Evolutionary conservation across 106 monocot species (phyloP).

Genomic region (Narthecium ossifragum): DNA sequence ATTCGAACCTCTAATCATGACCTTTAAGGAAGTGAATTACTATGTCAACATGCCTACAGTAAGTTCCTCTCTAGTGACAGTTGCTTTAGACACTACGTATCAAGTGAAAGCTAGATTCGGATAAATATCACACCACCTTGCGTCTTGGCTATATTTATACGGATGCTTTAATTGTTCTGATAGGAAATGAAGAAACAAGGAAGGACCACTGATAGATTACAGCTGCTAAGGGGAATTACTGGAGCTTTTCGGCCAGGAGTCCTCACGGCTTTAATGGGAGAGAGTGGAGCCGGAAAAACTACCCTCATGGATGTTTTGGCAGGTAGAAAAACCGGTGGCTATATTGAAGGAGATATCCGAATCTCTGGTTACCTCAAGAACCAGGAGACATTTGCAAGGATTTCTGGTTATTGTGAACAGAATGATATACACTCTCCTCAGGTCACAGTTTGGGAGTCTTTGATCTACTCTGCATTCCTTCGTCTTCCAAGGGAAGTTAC

Average conservation of each 20-base stretch:
- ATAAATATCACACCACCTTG: too few species aligned
- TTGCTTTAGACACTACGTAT: background rate
- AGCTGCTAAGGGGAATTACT: constrained; percentile 46
- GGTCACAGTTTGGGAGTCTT: constrained; percentile 57
- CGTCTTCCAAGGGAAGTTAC: constrained; percentile 44
- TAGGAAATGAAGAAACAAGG: constrained; percentile 77
- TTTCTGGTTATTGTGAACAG: constrained; percentile 77
- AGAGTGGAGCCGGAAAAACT: constrained; percentile 76
- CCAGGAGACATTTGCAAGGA: constrained; percentile 63
- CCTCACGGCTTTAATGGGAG: constrained; percentile 70
- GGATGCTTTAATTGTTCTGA: background rate
- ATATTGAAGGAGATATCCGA: constrained; percentile 56
- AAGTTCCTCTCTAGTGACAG: constrained; percentile 14
- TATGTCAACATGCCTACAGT: constrained; percentile 72
- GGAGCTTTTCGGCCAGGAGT: constrained; percentile 65
- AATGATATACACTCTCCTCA: constrained; percentile 74
- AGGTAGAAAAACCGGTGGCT: constrained; percentile 71
- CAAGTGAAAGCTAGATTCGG: background rate
- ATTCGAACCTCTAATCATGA: constrained; percentile 56
- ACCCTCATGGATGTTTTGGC: constrained; percentile 84
- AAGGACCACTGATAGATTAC: constrained; percentile 39
- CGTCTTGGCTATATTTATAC: too few species aligned
- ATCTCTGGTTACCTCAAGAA: constrained; percentile 67
- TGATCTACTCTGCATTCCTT: constrained; percentile 69
- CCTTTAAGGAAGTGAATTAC: constrained; percentile 62